A percentile compares a stretch with the other conserved stretches of the same genome.
These are phyloP conservation scores for Ambrosia hybrid DNA, from an alignment of 140 eudicot genomes.

Conservation along the genomic window DNA sequence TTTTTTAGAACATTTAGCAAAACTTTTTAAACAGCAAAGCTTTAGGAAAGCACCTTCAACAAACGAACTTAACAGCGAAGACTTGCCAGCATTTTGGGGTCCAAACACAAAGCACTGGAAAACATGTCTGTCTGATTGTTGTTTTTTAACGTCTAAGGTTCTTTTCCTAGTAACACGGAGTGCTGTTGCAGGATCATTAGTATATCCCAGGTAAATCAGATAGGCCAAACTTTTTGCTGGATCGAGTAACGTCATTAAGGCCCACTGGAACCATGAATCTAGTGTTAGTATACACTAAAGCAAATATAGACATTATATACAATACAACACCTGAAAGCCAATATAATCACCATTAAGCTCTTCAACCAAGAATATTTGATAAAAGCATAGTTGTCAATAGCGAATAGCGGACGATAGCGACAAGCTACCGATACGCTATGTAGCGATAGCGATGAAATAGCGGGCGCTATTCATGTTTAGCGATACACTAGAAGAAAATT, in stretches of 20 bases:
- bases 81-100: constrained; percentile 81
- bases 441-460: too few species aligned
- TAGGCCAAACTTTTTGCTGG: constrained; percentile 85
- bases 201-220: constrained; percentile 78
- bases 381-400: not conserved
- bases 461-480: too few species aligned
- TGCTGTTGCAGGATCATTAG: constrained; percentile 77
- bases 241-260: constrained; percentile 80
- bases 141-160: constrained; percentile 72
- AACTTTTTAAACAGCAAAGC: not conserved
- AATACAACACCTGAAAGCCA: constrained; percentile 12
- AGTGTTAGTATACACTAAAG: constrained; percentile 15
- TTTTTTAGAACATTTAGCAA: not conserved
- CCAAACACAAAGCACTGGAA: constrained; percentile 90
- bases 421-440: too few species aligned
- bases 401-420: too few species aligned
- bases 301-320: constrained; percentile 8
- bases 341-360: constrained; percentile 3
- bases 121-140: constrained; percentile 84
- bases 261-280: constrained; percentile 66
- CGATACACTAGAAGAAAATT: too few species aligned
- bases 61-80: constrained; percentile 71
- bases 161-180: constrained; percentile 76
- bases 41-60: constrained; percentile 62
- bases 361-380: constrained; percentile 13